Conservation (phyloP, 805 yeast species). For the Saccharomyces paradoxus region DNA sequence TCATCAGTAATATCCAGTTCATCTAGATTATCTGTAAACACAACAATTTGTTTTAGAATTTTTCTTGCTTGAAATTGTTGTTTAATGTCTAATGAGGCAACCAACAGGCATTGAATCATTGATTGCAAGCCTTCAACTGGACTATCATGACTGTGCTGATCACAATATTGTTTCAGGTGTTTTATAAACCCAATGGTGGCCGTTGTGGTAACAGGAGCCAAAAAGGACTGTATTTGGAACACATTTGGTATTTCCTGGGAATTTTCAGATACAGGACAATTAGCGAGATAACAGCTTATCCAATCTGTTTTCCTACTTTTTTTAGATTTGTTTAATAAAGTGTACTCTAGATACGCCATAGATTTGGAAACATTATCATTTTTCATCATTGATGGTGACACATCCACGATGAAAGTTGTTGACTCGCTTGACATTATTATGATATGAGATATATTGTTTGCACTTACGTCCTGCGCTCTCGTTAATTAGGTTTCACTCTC, state of each 20-base stretch:
- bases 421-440: conserved; percentile 16
- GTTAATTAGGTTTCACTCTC: not conserved
- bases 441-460: not conserved
- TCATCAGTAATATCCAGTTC: conserved; percentile 20
- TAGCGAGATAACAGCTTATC: conserved; percentile 17
- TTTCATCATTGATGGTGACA: conserved; percentile 14
- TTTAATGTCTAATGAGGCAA: conserved; percentile 20
- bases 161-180: conserved; percentile 6
- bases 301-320: conserved; percentile 27
- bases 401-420: conserved; percentile 24
- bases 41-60: conserved; percentile 18
- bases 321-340: conserved; percentile 21
- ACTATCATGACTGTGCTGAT: not conserved
- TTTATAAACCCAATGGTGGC: conserved; percentile 6
- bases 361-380: conserved; percentile 10
- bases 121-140: conserved; percentile 3
- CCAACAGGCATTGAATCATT: conserved; percentile 18
- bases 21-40: conserved; percentile 21
- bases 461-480: not conserved
- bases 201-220: conserved; percentile 19
- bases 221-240: conserved; percentile 11
- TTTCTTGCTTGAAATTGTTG: conserved; percentile 19
- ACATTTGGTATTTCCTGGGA: conserved; percentile 17
- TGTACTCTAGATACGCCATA: conserved; percentile 22
- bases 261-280: conserved; percentile 12